These are phyloP conservation scores for Dillenia turbinata DNA, from an alignment of 164 flowering plant genomes.

Conservation along the genomic window DNA sequence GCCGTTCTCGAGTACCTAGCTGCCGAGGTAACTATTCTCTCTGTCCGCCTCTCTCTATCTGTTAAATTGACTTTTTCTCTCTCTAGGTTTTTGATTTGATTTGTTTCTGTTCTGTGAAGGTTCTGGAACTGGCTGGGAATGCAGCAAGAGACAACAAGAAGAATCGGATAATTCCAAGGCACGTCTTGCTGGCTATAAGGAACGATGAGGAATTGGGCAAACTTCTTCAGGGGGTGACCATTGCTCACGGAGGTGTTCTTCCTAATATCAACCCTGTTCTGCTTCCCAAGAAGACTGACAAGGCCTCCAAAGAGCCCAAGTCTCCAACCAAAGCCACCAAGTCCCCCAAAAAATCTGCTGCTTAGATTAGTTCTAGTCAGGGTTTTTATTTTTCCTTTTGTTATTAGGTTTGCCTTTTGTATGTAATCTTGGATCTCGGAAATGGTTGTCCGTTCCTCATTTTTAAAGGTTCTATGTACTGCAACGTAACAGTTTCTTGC, in stretches of 20 bases:
- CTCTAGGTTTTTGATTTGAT: too few relatives aligned
- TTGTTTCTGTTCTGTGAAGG: not conserved
- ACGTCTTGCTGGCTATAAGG: slow-evolving; percentile 27
- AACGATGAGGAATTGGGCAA: slow-evolving; percentile 49
- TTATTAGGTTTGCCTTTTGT: too few relatives aligned
- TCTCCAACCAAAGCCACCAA: slow-evolving; percentile 40
- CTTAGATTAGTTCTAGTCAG: too few relatives aligned
- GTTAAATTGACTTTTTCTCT: too few relatives aligned
- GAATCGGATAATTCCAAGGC: slow-evolving; percentile 24
- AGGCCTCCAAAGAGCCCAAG: slow-evolving; percentile 33
- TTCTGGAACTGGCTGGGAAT: slow-evolving; percentile 11
- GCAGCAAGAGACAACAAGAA: slow-evolving; percentile 21
- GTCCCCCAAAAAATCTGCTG: slow-evolving; percentile 38
- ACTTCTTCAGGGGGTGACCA: slow-evolving; percentile 36
- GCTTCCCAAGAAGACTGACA: slow-evolving; percentile 39
- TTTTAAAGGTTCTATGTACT: too few relatives aligned
- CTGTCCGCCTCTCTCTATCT: too few relatives aligned
- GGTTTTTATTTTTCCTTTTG: not conserved
- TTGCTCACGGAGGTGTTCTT: slow-evolving; percentile 42
- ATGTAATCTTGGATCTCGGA: too few relatives aligned
- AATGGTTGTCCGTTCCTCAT: too few relatives aligned
- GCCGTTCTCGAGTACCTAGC: slow-evolving; percentile 34
- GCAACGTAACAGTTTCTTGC: too few relatives aligned
- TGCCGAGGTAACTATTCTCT: too few relatives aligned
- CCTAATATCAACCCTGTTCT: slow-evolving; percentile 47